phyloP scores from a whole-genome alignment of 2,329 filamentous ascomycete species.

The Chaetomiaceae sp. region DNA sequence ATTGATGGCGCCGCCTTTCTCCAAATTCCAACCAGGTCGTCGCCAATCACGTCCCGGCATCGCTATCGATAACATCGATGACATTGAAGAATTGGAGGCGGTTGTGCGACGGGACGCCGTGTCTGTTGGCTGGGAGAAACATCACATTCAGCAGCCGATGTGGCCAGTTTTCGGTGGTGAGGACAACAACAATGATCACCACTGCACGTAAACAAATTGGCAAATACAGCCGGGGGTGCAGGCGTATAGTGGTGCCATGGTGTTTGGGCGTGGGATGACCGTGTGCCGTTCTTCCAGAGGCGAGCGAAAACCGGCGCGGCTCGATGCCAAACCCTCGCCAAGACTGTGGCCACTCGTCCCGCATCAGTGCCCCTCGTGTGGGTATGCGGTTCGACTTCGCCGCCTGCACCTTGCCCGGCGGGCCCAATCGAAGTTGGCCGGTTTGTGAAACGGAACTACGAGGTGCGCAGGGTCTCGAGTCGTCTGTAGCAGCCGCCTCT shows the following conservation, averaged over 20 bases:
- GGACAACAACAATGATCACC: background rate
- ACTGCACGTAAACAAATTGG: background rate
- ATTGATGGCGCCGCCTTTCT: background rate
- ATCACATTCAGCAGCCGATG: background rate
- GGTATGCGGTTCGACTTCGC: constrained; percentile 14
- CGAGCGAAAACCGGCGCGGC: constrained; percentile 25
- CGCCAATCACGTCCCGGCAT: background rate
- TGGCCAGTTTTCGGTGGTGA: background rate
- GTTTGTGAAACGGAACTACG: constrained; percentile 15
- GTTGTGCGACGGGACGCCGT: background rate
- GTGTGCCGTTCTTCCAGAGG: constrained; percentile 14
- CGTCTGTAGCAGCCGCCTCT: constrained; percentile 6
- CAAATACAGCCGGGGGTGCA: background rate
- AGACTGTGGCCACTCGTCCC: constrained; percentile 21
- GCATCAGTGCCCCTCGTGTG: constrained; percentile 18
- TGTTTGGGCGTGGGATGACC: constrained; percentile 18
- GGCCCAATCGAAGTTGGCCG: constrained; percentile 10
- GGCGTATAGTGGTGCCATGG: constrained; percentile 9
- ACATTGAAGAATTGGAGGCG: background rate
- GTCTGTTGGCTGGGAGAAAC: background rate
- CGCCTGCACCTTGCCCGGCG: constrained; percentile 7
- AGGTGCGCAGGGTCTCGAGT: background rate
- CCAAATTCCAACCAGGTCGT: background rate
- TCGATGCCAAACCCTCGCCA: constrained; percentile 17
- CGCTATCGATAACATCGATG: constrained; percentile 6